A percentile compares a stretch with the other conserved stretches of the same genome.
These are phyloP conservation scores for Heterobasidion parviporum DNA, from an alignment of 1,284 basidiomycete species.

Conservation along the genomic window DNA sequence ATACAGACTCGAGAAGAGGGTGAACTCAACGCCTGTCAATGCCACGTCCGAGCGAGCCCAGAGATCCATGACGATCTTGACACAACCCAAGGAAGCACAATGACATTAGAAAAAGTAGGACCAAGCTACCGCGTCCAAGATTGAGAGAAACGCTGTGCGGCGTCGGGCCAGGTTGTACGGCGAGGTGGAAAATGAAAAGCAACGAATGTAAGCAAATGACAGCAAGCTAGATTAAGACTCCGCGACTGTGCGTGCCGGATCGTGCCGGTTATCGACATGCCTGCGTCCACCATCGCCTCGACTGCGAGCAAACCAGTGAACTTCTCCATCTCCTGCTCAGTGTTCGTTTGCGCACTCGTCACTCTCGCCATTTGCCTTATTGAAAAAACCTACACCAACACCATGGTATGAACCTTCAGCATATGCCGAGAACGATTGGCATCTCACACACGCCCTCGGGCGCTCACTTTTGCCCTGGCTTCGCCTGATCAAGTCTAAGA, in stretches of 20 bases:
- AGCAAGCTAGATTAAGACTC: not conserved
- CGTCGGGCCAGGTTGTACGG: too few species aligned
- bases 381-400: not conserved
- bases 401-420: not conserved
- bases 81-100: too few species aligned
- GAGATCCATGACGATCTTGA: too few species aligned
- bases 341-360: not conserved
- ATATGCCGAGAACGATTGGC: not conserved
- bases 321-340: not conserved
- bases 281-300: not conserved
- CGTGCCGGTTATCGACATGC: slow-evolving; percentile 1
- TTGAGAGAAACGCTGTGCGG: too few species aligned
- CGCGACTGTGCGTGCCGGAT: not conserved
- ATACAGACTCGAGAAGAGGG: too few species aligned
- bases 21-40: too few species aligned
- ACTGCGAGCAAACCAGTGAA: not conserved
- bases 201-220: not conserved
- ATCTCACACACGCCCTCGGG: too few species aligned
- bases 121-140: too few species aligned
- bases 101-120: too few species aligned
- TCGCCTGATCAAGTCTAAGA: not conserved
- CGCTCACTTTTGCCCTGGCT: not conserved
- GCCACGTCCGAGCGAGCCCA: too few species aligned
- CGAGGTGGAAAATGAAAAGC: not conserved
- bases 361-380: not conserved